phyloP scores from a whole-genome alignment of 768 basidiomycete species.

The Pisolithus marmoratus region DNA sequence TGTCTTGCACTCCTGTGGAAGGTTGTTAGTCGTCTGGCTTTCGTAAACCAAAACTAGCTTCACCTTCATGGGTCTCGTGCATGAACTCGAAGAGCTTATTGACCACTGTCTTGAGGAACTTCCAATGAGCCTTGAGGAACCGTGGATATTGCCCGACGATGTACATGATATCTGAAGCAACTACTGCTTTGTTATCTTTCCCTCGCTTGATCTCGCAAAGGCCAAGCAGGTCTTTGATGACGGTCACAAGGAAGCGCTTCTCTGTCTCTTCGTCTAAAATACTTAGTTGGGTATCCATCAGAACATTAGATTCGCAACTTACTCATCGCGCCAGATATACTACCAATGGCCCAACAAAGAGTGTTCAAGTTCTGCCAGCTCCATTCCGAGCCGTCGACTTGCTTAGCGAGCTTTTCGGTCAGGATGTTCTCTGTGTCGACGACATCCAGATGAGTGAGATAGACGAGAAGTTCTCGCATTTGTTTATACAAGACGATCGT shows the following conservation, averaged over 20 bases:
- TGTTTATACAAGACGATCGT: constrained; percentile 99
- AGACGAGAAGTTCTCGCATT: constrained; percentile 96
- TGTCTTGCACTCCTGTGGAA: constrained; percentile 88
- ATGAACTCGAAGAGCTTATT: constrained; percentile 99
- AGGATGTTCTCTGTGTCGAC: constrained; percentile 94
- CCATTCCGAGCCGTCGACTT: constrained; percentile 98
- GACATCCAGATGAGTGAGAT: constrained; percentile 96
- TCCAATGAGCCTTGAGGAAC: constrained; percentile 99
- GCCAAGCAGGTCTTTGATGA: constrained; percentile 98
- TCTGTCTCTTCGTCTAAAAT: constrained; percentile 91
- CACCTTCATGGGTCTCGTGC: constrained; percentile 99
- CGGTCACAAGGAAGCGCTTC: constrained; percentile 97
- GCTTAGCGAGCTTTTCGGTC: constrained; percentile 94
- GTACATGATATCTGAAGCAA: constrained; percentile 95
- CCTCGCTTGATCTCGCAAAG: constrained; percentile 97
- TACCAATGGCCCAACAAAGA: constrained; percentile 99
- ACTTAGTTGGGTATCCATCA: neutral
- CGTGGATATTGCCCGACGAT: constrained; percentile 99
- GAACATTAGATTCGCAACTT: constrained; percentile 28
- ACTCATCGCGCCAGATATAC: constrained; percentile 99
- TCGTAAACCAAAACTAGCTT: neutral
- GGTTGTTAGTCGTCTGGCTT: constrained; percentile 1
- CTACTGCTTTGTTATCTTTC: constrained; percentile 99
- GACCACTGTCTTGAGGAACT: constrained; percentile 99
- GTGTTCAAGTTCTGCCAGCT: constrained; percentile 99